Evolutionary conservation across 371 early-diverging fungal genomes (phyloP).

Genomic region (Fennellomyces sp.): DNA sequence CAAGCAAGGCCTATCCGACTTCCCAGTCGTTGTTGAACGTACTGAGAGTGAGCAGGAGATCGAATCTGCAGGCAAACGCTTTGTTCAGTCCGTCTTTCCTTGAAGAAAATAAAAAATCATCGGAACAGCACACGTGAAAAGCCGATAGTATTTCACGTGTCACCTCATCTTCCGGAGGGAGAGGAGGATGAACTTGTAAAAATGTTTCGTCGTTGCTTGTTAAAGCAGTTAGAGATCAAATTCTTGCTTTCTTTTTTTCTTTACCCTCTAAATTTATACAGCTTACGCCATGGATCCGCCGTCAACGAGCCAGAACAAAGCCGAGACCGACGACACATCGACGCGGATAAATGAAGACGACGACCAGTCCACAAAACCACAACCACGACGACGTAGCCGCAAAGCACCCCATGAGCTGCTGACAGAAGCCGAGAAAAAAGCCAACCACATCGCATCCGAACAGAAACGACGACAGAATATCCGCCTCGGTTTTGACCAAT

Average conservation of each 20-base stretch:
- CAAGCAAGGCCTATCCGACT: conserved; percentile 14
- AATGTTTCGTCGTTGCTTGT: not conserved
- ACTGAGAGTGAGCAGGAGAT: conserved; percentile 15
- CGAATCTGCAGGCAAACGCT: conserved; percentile 15
- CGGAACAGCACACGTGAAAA: conserved; percentile 10
- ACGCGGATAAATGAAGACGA: not conserved
- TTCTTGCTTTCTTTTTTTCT: no score
- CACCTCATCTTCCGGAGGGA: no score
- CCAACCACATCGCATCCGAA: conserved; percentile 94
- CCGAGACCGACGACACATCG: no score
- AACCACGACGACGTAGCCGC: conserved; percentile 24
- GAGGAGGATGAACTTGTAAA: conserved; percentile 5
- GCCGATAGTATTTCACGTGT: conserved; percentile 5
- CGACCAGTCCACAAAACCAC: not conserved
- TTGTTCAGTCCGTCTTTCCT: conserved; percentile 3
- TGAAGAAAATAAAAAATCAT: conserved; percentile 1
- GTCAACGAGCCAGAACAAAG: no score
- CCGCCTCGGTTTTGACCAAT: conserved; percentile 79
- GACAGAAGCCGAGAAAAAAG: conserved; percentile 91
- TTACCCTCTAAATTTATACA: no score
- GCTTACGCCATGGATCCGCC: no score
- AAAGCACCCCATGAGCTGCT: conserved; percentile 71
- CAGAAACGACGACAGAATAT: conserved; percentile 90
- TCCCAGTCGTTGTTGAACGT: conserved; percentile 18
- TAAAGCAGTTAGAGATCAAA: conserved; percentile 7